Base-by-base conservation (phyloP, 768 basidiomycete species). In the Calvatia gigantea region DNA sequence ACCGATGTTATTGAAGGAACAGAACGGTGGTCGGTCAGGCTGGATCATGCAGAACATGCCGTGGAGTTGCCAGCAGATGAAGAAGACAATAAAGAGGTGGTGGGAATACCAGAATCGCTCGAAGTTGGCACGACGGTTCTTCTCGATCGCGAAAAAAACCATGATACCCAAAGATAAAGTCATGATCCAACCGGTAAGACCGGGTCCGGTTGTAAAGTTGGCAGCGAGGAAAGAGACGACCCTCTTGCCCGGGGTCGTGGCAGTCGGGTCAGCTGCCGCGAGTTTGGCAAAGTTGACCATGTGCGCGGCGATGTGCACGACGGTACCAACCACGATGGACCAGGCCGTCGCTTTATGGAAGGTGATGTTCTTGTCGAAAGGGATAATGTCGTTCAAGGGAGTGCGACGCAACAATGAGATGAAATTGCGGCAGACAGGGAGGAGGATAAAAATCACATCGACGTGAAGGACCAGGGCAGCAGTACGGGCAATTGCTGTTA, bases 31-130 rank as follows among this genome's bases (percentile, higher is more conserved):
- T 52, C 89, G 78, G 70, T 97, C 93, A 23, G 94, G 94, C 71
- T 90, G 74, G 74, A 95, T 92, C 91, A 94, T 93, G 74, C 93
- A 94, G 83, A 92, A 95, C 89, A 95, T 89, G 51, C 94, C 94
- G 66, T 95, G 94, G 28, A 96, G 75, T 69, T 98, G 95, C 95
- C 95, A 97, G 66, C 78, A 75, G 68, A 93, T 80, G 78, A 98
- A 97, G 82, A 96, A 96, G 56, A 91, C 67, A 64, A 96, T 82
- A 76, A 94, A 96, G 58, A 97, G 77, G 68, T 97, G 89, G 67
- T 91, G 86, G 7, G 83, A 80, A 69, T 92, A 93, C 88, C 90
- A 94, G 76, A 95, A 95, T 65, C 79, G 73, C 73, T 98, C 94
- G 62, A 94, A 98, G 62, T 86, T 81, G 11, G 83, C 80, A 54